These are phyloP conservation scores for Scheffersomyces cryptocercus DNA, from an alignment of 1,139 yeast genomes.

Conservation along the genomic window DNA sequence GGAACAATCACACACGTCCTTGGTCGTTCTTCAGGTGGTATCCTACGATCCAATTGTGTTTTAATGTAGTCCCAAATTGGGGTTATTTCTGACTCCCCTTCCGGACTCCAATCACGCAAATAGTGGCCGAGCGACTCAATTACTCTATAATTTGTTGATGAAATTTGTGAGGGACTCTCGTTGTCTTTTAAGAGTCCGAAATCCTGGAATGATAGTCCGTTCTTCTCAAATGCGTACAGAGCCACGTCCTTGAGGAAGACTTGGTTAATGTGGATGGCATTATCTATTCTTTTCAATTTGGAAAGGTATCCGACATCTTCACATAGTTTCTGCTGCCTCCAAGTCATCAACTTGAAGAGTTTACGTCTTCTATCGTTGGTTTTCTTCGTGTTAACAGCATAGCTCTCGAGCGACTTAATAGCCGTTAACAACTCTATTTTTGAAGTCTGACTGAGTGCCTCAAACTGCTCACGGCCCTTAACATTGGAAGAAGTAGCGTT, in stretches of 20 bases:
- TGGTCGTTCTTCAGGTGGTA: constrained; percentile 23
- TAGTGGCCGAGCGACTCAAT: constrained; percentile 74
- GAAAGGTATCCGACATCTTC: constrained; percentile 55
- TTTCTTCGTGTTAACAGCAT: constrained; percentile 37
- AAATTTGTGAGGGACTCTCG: constrained; percentile 13
- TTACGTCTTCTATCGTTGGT: constrained; percentile 49
- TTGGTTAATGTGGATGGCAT: constrained; percentile 46
- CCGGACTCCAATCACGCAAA: constrained; percentile 68
- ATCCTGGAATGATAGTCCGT: constrained; percentile 40
- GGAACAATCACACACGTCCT: constrained; percentile 63
- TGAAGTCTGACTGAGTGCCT: constrained; percentile 16
- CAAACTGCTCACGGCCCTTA: constrained; percentile 14
- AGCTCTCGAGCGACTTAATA: constrained; percentile 49
- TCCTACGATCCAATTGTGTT: constrained; percentile 26
- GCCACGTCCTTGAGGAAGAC: constrained; percentile 47
- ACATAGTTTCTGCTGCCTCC: constrained; percentile 57
- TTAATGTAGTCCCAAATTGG: constrained; percentile 56
- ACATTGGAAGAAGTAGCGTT: constrained; percentile 7
- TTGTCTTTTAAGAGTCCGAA: constrained; percentile 33
- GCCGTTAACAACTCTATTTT: constrained; percentile 48
- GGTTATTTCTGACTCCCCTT: constrained; percentile 45
- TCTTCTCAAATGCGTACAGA: constrained; percentile 34
- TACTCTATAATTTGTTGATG: constrained; percentile 53
- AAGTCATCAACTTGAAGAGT: constrained; percentile 49
- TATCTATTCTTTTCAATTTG: constrained; percentile 51